Base-by-base conservation (phyloP, 768 basidiomycete species). In the Porpolomopsis calyptriformis region DNA sequence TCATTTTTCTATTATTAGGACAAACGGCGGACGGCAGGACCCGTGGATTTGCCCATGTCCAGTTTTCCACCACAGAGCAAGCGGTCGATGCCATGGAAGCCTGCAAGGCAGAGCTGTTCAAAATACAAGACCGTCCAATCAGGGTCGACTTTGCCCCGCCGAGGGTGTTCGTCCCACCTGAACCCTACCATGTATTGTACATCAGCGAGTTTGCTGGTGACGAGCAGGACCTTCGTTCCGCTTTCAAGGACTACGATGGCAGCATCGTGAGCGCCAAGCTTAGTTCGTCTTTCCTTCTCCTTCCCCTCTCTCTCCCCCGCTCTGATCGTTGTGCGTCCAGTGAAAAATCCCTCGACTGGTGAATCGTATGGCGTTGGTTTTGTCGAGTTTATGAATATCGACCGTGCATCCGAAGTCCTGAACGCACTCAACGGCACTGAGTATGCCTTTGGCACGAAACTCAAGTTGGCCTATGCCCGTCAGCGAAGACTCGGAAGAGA, bases 321-420 rank as follows among this genome's bases (percentile, higher is more conserved):
- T 49, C 23, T 43, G 43, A 37, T 50, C 48, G n/a, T n/a, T 1
- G 42, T 53, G 9, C 31, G 18, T 34, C 45, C 39, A 71, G 64
- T 66, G 50, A 65, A 62, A 49, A 27, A 49, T 14, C 47, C 40
- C 11, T 23, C 12, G 14, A 43, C 47, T 5, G 64, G 66, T 22
- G 54, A 53, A 12, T 47, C 48, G 8, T 55, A 47, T n/a, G 59
- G 61, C 4, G 60, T 52, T 3, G 77, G 72, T 20, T 82, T 79
- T 61, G 56, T 83, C 46, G 69, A 77, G 49, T 81, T 83, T 57
- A 60, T 51, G 39, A 53, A 57, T 46, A 58, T 68, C 40, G 63
- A 72, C n/a, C 47, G 58, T 3, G 76, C 81, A 6, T 67, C 67
- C 27, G 62, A 69, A 48, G 81, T 73, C 1, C 59, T 79, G 51